phyloP scores from a whole-genome alignment of 148 eudicot species.

The Bassia scoparia region DNA sequence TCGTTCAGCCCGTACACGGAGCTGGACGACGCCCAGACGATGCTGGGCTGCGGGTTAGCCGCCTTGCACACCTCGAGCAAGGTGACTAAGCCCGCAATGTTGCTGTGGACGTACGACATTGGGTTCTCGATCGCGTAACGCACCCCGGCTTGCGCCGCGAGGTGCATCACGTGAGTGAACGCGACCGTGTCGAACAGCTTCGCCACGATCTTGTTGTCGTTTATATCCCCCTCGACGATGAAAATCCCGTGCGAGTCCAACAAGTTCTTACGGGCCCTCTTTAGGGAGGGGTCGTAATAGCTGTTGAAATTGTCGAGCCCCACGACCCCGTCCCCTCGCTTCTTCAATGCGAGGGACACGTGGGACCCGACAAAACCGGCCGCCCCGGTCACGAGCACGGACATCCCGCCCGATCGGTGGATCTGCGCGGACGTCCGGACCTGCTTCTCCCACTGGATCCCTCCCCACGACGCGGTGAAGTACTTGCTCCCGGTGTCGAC shows the following conservation, averaged over 20 bases:
- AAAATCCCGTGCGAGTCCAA: constrained; percentile 32
- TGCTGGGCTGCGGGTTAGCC: constrained; percentile 60
- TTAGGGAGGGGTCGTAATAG: constrained; percentile 66
- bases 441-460: constrained; percentile 55
- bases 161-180: constrained; percentile 69
- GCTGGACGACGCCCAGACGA: constrained; percentile 81
- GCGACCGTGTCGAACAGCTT: constrained; percentile 50
- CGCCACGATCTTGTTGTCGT: constrained; percentile 41
- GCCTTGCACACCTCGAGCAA: constrained; percentile 55
- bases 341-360: constrained; percentile 52
- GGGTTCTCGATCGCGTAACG: constrained; percentile 77
- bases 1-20: constrained; percentile 84
- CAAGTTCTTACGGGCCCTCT: constrained; percentile 38
- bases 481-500: constrained; percentile 52
- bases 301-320: constrained; percentile 72
- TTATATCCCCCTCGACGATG: constrained; percentile 57
- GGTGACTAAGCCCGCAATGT: constrained; percentile 62
- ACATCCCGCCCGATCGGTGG: constrained; percentile 46
- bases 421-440: constrained; percentile 55
- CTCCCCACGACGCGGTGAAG: constrained; percentile 50
- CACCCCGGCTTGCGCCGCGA: constrained; percentile 82
- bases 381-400: constrained; percentile 72
- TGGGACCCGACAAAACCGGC: constrained; percentile 83
- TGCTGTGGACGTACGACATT: constrained; percentile 56
- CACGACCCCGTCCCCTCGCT: constrained; percentile 82